Percentiles rank a stretch among this genome's conserved stretches.
phyloP scores from a whole-genome alignment of 2,329 filamentous ascomycete species.

The Venturia pyrina region DNA sequence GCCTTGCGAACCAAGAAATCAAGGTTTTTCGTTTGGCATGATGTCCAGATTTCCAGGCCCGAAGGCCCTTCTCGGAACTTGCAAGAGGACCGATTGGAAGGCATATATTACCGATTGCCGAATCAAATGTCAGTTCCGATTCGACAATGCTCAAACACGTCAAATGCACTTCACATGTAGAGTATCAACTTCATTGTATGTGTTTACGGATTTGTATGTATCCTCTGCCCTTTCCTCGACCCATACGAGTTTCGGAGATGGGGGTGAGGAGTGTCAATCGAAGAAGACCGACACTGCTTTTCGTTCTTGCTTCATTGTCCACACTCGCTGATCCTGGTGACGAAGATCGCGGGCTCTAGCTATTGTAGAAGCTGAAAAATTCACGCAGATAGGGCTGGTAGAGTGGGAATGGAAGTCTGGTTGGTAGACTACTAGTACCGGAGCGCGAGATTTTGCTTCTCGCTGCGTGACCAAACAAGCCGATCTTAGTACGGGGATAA shows the following conservation, averaged over 20 bases:
- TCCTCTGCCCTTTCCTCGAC: constrained; percentile 1
- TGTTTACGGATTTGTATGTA: background rate
- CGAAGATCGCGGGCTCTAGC: constrained; percentile 48
- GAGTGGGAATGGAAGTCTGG: background rate
- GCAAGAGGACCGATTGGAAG: background rate
- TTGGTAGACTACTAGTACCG: background rate
- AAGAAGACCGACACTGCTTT: background rate
- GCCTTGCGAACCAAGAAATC: background rate
- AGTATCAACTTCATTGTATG: no score
- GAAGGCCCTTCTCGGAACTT: background rate
- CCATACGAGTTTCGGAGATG: background rate
- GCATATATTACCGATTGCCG: background rate
- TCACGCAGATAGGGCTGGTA: background rate
- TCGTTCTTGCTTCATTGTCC: constrained; percentile 46
- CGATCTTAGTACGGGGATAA: background rate
- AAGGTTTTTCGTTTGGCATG: background rate
- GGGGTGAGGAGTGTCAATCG: constrained; percentile 6
- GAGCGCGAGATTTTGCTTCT: background rate
- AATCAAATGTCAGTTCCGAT: no score
- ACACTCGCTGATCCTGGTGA: constrained; percentile 44
- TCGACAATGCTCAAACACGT: no score
- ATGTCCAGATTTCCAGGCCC: background rate
- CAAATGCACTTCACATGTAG: no score
- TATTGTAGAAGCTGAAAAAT: constrained; percentile 34
- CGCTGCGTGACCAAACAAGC: background rate